Evolutionary conservation across 2,329 filamentous ascomycete species (phyloP).

Genomic region (Calonectria hongkongensis): DNA sequence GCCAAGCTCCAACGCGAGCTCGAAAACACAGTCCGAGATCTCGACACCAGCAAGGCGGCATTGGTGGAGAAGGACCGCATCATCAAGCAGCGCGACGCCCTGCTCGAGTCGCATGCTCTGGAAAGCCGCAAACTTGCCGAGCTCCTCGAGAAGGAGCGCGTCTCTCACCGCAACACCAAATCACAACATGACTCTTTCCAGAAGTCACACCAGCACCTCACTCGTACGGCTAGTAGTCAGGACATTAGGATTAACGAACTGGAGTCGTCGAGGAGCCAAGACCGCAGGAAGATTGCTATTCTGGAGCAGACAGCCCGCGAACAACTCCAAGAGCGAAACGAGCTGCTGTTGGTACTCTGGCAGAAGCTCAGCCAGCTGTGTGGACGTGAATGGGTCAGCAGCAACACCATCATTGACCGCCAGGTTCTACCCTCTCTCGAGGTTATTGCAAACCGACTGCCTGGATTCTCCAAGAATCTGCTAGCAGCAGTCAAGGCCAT

Average conservation of each 20-base stretch:
- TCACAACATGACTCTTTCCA: constrained; percentile 91
- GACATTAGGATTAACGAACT: constrained; percentile 91
- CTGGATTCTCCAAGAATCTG: constrained; percentile 93
- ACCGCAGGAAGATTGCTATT: constrained; percentile 83
- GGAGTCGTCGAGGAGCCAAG: constrained; percentile 84
- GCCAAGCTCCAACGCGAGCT: constrained; percentile 91
- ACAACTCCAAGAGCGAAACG: constrained; percentile 92
- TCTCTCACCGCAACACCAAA: constrained; percentile 89
- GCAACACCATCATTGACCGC: constrained; percentile 91
- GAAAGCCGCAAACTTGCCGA: constrained; percentile 91
- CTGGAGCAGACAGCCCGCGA: constrained; percentile 90
- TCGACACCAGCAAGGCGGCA: constrained; percentile 85
- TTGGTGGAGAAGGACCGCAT: constrained; percentile 93
- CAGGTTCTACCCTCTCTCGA: constrained; percentile 89
- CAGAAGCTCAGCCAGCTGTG: constrained; percentile 90
- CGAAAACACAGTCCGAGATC: constrained; percentile 87
- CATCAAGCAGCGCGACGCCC: constrained; percentile 89
- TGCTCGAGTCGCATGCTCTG: constrained; percentile 91
- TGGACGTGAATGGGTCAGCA: constrained; percentile 92
- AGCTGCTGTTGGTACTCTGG: constrained; percentile 91
- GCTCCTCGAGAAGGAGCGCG: constrained; percentile 92
- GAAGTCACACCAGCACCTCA: constrained; percentile 89
- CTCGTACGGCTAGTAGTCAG: constrained; percentile 89
- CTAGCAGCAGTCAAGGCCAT: constrained; percentile 90
- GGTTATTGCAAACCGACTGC: constrained; percentile 88